Conservation (phyloP, 805 yeast genomes). For the Nakazawaea ishiwadae region DNA sequence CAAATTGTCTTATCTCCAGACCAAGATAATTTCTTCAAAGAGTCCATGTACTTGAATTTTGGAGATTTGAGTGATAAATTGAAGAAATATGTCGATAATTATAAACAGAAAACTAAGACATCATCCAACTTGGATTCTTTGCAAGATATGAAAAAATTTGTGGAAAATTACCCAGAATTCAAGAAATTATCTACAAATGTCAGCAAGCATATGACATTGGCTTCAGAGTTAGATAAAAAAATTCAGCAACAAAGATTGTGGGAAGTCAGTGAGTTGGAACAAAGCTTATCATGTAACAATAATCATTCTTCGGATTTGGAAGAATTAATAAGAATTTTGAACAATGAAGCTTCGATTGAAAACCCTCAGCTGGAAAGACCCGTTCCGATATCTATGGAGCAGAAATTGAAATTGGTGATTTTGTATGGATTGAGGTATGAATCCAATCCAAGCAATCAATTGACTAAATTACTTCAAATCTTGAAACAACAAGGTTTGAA, state of each 20-base stretch:
- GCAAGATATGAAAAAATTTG: conserved; percentile 84
- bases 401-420: conserved; percentile 67
- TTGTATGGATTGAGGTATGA: conserved; percentile 75
- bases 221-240: conserved; percentile 76
- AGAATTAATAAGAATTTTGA: conserved; percentile 53
- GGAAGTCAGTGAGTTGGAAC: conserved; percentile 89
- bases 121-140: conserved; percentile 70
- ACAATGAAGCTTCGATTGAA: conserved; percentile 19
- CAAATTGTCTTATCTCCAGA: conserved; percentile 64
- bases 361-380: conserved; percentile 19
- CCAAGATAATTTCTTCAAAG: conserved; percentile 72
- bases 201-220: conserved; percentile 86
- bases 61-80: conserved; percentile 92
- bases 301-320: conserved; percentile 49
- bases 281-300: conserved; percentile 67
- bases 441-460: conserved; percentile 38
- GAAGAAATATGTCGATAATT: conserved; percentile 77
- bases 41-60: conserved; percentile 84
- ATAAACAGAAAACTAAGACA: conserved; percentile 74
- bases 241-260: conserved; percentile 65
- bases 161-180: conserved; percentile 92
- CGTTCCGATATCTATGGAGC: conserved; percentile 34
- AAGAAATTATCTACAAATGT: conserved; percentile 83
- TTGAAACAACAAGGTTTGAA: conserved; percentile 32
- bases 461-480: conserved; percentile 30